These are phyloP conservation scores for Neoscytalidium dimidiatum DNA, from an alignment of 2,329 filamentous ascomycete species.

Conservation along the genomic window DNA sequence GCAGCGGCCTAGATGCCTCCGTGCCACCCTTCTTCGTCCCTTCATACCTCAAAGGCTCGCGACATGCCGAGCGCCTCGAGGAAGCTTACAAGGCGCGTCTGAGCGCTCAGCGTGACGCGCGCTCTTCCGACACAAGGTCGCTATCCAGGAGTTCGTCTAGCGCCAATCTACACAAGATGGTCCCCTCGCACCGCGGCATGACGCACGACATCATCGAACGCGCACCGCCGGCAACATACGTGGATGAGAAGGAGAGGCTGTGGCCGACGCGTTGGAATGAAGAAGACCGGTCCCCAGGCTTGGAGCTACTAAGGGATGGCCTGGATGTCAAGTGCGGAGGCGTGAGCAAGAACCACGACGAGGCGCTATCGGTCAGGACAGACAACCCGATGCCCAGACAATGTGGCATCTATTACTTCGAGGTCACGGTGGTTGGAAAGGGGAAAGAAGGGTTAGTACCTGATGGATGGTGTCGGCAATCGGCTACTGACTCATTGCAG, in stretches of 20 bases:
- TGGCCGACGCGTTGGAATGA: conserved; percentile 84
- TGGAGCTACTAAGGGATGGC: conserved; percentile 76
- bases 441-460: conserved; percentile 65
- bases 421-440: conserved; percentile 67
- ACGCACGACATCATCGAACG: conserved; percentile 85
- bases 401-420: conserved; percentile 94
- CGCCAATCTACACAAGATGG: conserved; percentile 61
- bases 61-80: conserved; percentile 75
- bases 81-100: conserved; percentile 56
- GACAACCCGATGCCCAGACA: conserved; percentile 86
- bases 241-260: conserved; percentile 16
- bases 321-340: conserved; percentile 68
- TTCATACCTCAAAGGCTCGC: conserved; percentile 77
- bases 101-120: conserved; percentile 50
- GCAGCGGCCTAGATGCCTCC: conserved; percentile 28
- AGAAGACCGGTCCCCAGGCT: conserved; percentile 68
- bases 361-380: conserved; percentile 79
- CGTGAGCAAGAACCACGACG: conserved; percentile 62
- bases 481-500: conserved; percentile 30
- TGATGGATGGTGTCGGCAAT: conserved; percentile 25
- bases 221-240: conserved; percentile 44
- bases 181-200: conserved; percentile 72
- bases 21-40: conserved; percentile 71
- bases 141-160: conserved; percentile 60
- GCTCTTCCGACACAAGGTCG: conserved; percentile 48